These are phyloP conservation scores for thale cress (Arabidopsis thaliana) DNA, from an alignment of 345 rosid genomes.

Conservation along the genomic window DNA sequence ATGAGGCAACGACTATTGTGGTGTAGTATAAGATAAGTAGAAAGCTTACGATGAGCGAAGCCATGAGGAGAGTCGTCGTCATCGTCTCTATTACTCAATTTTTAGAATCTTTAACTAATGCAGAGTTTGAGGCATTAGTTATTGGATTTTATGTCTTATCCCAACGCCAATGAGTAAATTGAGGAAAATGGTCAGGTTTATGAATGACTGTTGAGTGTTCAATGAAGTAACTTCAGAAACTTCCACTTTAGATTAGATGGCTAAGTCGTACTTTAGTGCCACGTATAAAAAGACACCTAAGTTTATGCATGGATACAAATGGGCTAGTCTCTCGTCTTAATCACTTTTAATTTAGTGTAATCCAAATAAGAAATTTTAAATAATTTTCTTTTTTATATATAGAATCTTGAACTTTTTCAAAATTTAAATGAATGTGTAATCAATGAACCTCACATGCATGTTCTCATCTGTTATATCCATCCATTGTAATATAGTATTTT, in stretches of 20 bases:
- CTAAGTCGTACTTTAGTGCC: neutral
- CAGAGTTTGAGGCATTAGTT: neutral
- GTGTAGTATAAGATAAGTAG: conserved; percentile 16
- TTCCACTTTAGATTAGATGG: neutral
- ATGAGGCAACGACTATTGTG: neutral
- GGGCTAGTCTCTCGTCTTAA: too few relatives aligned
- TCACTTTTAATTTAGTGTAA: too few relatives aligned
- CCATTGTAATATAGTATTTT: too few relatives aligned
- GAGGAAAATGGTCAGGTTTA: neutral
- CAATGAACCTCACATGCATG: too few relatives aligned
- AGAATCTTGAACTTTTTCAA: too few relatives aligned
- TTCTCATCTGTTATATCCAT: too few relatives aligned
- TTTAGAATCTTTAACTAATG: neutral
- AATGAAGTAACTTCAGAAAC: conserved; percentile 1
- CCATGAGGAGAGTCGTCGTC: conserved; percentile 10
- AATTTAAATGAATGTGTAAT: too few relatives aligned
- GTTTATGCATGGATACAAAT: neutral
- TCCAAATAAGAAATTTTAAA: too few relatives aligned
- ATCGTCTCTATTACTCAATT: neutral
- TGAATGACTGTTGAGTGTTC: neutral
- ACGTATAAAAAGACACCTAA: neutral
- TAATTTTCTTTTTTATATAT: too few relatives aligned
- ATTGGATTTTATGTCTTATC: neutral
- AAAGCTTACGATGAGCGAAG: conserved; percentile 31
- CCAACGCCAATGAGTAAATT: neutral